Conservation (phyloP, 1,284 basidiomycete genomes). For the Ustilago lituana region DNA sequence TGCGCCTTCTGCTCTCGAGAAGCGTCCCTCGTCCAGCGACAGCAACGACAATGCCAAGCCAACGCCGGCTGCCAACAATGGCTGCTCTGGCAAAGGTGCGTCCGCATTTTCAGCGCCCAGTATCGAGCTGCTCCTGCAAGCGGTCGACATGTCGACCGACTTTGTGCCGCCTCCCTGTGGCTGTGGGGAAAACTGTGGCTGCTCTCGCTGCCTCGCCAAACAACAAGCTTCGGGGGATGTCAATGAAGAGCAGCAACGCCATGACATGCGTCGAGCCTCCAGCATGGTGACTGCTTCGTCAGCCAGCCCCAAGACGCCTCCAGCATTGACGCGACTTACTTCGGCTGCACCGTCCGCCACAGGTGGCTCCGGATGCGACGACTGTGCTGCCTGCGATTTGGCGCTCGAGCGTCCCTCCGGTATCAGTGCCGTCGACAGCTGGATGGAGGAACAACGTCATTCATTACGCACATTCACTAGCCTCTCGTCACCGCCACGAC, state of each 20-base stretch:
- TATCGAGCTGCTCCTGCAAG: conserved; percentile 45
- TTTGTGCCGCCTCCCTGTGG: conserved; percentile 46
- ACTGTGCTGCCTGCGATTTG: conserved; percentile 57
- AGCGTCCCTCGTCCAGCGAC: neutral
- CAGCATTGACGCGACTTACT: conserved; percentile 1
- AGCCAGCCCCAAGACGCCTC: conserved; percentile 25
- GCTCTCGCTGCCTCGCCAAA: conserved; percentile 37
- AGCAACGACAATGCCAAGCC: neutral
- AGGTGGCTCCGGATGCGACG: conserved; percentile 30
- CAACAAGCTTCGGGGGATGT: too few relatives aligned
- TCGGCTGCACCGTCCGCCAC: neutral
- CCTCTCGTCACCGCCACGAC: neutral
- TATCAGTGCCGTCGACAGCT: conserved; percentile 48
- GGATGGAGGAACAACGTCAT: conserved; percentile 35
- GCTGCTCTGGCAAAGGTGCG: conserved; percentile 22
- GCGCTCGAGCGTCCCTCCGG: conserved; percentile 48
- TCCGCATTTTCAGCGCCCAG: conserved; percentile 24
- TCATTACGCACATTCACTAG: neutral
- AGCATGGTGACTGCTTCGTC: conserved; percentile 21
- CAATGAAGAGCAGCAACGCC: neutral
- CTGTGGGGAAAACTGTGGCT: conserved; percentile 38
- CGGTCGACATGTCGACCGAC: conserved; percentile 49
- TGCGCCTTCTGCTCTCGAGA: neutral
- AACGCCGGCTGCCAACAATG: conserved; percentile 2
- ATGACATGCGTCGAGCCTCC: neutral